Percentiles rank a stretch among this genome's conserved stretches.
These are phyloP conservation scores for Sclerotinia borealis DNA, from an alignment of 2,329 filamentous ascomycete genomes.

Conservation along the genomic window DNA sequence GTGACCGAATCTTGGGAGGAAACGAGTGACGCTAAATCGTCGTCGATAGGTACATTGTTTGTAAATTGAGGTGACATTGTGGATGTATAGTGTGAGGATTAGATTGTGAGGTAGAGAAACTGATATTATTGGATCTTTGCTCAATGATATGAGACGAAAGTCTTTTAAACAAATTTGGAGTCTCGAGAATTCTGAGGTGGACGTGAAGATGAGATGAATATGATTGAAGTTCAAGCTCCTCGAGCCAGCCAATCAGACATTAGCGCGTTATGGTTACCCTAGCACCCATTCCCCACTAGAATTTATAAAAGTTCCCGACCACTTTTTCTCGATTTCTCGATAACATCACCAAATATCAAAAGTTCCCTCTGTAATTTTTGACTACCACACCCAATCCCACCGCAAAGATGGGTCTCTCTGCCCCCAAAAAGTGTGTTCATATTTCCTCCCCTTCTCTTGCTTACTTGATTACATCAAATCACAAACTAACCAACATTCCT, in stretches of 20 bases:
- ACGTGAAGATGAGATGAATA: background rate
- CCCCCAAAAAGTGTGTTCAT: slow-evolving; percentile 53
- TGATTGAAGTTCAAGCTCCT: background rate
- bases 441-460: slow-evolving; percentile 20
- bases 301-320: slow-evolving; percentile 11
- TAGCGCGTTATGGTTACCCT: background rate
- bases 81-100: background rate
- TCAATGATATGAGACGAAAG: background rate
- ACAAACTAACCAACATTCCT: slow-evolving; percentile 40
- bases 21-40: background rate
- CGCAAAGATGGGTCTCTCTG: slow-evolving; percentile 59
- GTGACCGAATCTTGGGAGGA: background rate
- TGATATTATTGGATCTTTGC: background rate
- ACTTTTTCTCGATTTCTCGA: slow-evolving; percentile 9
- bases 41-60: background rate
- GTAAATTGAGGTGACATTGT: background rate
- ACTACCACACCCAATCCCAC: background rate
- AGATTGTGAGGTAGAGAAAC: background rate
- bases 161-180: background rate
- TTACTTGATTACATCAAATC: background rate
- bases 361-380: background rate
- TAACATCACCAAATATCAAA: background rate
- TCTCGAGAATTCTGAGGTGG: background rate
- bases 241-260: background rate
- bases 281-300: slow-evolving; percentile 2